These are phyloP conservation scores for Rhipidocladum racemiflorum DNA, from an alignment of 176 grass and related monocot genomes.

Conservation along the genomic window DNA sequence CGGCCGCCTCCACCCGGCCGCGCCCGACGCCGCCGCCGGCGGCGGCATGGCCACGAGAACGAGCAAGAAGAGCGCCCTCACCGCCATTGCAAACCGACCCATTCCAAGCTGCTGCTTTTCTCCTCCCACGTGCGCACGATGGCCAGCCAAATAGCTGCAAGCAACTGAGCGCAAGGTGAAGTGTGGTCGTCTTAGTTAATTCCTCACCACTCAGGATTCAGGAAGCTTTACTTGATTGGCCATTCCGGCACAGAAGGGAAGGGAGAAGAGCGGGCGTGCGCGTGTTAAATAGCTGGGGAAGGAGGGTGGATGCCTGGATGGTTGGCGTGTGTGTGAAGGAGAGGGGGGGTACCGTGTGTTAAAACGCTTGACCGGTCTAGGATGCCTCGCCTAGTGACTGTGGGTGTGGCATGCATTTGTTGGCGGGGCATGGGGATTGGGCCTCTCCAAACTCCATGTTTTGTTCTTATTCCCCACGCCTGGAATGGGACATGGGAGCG, in stretches of 20 bases:
- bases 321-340: neutral
- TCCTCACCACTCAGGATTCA: no score
- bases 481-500: neutral
- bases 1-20: neutral
- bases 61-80: neutral
- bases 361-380: neutral
- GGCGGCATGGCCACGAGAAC: neutral
- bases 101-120: neutral
- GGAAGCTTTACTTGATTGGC: neutral
- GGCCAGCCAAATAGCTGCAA: no score
- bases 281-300: slow-evolving; percentile 1
- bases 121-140: neutral
- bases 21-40: neutral
- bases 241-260: neutral
- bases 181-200: no score
- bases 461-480: neutral
- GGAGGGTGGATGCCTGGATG: neutral
- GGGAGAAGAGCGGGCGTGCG: neutral
- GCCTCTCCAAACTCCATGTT: neutral
- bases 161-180: no score
- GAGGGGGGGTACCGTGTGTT: no score
- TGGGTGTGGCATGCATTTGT: neutral
- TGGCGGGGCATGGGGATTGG: neutral
- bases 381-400: neutral
- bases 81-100: neutral